Base-by-base conservation (phyloP, 2,329 filamentous ascomycete species). In the Nannizziopsis barbatae region DNA sequence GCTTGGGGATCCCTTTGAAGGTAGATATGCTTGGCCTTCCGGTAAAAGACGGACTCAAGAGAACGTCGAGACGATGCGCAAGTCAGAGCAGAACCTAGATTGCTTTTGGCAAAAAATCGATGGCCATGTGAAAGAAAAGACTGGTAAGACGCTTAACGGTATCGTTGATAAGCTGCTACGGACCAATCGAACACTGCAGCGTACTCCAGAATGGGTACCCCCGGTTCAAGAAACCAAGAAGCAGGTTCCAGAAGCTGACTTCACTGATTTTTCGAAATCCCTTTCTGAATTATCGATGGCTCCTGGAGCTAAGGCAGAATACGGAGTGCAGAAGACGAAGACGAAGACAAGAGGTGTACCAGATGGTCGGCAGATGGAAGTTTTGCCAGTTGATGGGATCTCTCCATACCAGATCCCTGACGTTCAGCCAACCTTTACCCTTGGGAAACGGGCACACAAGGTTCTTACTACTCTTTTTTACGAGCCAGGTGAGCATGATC, bases 131-230 rank as follows among this genome's bases (percentile, higher is more conserved):
- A 18, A n/a, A 22, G 27, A 30, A 6, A 38, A 33, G 11, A 46
- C 42, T 14, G 37, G 41, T 9, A 49, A 46, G 17, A 45, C 42
- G 15, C 42, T 49, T 9, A 37, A 45, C 11, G 20, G 49, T 38
- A 39, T 42, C 17, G 33, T 49, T 20, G 17, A 45, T 30, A 42
- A 43, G 22, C 40, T 51, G 11, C 37, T 48, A 12, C 36, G 17
- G 2, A 14, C 31, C 17, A 42, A 45, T 42, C 45, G 46, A 17
- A 30, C 42, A 30, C 54, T 77, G 10, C 66, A 69, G 36, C 65
- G 75, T 20, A 77, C 73, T 0, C 62, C 70, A 0, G 62, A 67
- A 20, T 77, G 74, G 71, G 54, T 65, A 31, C 67, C 71, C 40
- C 63, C 65, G 0, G 30, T 54, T 5, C 30, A 54, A 14, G n/a